Conservation (phyloP, 805 yeast species). For the Lipomyces sp. region DNA sequence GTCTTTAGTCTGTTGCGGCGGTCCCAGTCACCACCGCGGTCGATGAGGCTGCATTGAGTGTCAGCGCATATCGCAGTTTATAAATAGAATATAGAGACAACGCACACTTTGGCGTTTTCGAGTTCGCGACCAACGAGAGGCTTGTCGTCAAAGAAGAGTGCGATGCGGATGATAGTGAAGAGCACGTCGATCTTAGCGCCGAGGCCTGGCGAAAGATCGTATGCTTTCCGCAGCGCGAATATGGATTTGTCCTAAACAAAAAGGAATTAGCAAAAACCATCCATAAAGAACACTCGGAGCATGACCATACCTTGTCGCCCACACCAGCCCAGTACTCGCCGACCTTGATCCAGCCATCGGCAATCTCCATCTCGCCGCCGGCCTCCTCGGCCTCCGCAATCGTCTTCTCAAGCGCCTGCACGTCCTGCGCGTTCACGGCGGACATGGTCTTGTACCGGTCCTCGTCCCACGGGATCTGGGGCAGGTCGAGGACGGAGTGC, state of each 20-base stretch:
- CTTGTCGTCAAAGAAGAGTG: constrained; percentile 84
- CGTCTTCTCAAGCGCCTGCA: constrained; percentile 46
- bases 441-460: constrained; percentile 50
- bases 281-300: neutral
- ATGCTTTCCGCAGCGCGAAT: constrained; percentile 48
- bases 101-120: constrained; percentile 56
- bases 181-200: constrained; percentile 87
- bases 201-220: constrained; percentile 75
- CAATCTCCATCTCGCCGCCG: constrained; percentile 82
- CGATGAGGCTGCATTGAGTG: constrained; percentile 52
- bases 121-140: constrained; percentile 64
- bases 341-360: constrained; percentile 69
- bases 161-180: constrained; percentile 78
- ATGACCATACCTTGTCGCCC: constrained; percentile 75
- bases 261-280: too few relatives aligned
- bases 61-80: neutral
- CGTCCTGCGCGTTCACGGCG: constrained; percentile 53
- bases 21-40: constrained; percentile 99
- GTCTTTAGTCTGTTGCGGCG: constrained; percentile 93
- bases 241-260: constrained; percentile 19
- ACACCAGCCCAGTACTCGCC: constrained; percentile 86
- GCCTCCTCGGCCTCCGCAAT: constrained; percentile 57
- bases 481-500: constrained; percentile 44
- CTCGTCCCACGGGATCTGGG: constrained; percentile 58
- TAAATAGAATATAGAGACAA: neutral